A percentile compares a stretch with the other conserved stretches of the same genome.
phyloP scores from a whole-genome alignment of 257 asterid species.

The Solanum paucissectum region DNA sequence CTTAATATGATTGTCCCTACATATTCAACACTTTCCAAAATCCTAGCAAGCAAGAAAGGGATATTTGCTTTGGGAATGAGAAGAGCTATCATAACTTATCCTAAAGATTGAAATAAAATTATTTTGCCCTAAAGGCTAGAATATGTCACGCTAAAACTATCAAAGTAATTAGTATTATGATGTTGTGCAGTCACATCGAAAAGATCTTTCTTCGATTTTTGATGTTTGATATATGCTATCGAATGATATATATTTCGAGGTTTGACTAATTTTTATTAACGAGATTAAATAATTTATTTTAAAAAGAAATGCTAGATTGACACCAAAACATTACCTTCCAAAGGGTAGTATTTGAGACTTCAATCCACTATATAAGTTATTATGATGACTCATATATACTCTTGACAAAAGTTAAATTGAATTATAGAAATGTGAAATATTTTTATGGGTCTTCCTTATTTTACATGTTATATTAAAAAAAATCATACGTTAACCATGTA shows the following conservation, averaged over 20 bases:
- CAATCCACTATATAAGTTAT: not conserved
- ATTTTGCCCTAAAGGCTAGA: not conserved
- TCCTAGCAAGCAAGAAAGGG: not conserved
- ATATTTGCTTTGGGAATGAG: not conserved
- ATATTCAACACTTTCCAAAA: not conserved
- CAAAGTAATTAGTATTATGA: not conserved
- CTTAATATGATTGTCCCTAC: not conserved
- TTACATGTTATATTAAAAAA: too few species aligned
- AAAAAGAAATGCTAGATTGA: too few species aligned
- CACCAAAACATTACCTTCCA: too few species aligned
- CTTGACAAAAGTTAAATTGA: not conserved
- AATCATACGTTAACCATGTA: too few species aligned
- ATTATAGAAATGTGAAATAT: not conserved
- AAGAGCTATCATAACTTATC: not conserved
- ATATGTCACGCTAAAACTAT: not conserved
- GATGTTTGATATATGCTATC: too few species aligned
- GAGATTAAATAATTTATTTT: too few species aligned
- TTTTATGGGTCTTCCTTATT: not conserved
- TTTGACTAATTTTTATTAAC: not conserved
- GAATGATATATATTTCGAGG: too few species aligned
- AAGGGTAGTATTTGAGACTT: too few species aligned
- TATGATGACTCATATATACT: not conserved
- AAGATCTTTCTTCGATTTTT: not conserved
- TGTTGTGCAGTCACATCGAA: not conserved
- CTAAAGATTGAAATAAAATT: not conserved